phyloP scores from a whole-genome alignment of 164 flowering plant species.

The Saururus chinensis region DNA sequence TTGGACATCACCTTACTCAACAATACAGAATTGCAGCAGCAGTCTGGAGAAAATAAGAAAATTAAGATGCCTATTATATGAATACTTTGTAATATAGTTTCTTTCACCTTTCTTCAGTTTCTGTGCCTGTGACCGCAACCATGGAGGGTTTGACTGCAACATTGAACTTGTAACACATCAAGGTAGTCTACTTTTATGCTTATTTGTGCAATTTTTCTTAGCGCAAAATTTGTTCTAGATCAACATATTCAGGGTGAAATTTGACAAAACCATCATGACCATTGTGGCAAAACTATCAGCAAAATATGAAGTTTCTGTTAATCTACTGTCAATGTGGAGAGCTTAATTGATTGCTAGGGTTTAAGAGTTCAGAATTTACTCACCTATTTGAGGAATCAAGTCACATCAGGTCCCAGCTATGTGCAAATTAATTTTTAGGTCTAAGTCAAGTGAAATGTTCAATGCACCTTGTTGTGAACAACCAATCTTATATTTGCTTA shows the following conservation, averaged over 20 bases:
- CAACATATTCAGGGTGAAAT: neutral
- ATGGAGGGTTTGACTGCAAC: slow-evolving; percentile 96
- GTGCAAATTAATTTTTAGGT: no score
- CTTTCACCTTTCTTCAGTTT: slow-evolving; percentile 36
- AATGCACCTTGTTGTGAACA: no score
- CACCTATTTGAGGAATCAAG: no score
- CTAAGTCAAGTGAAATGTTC: no score
- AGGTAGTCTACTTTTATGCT: slow-evolving; percentile 17
- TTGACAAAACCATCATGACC: neutral
- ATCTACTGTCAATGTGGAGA: no score
- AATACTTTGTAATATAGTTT: neutral
- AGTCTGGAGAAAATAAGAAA: neutral
- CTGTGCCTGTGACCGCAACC: slow-evolving; percentile 73
- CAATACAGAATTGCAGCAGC: neutral
- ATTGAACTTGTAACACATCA: slow-evolving; percentile 51
- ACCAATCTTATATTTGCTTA: no score
- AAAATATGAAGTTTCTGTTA: no score
- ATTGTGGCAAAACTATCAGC: no score
- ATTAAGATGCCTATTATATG: neutral
- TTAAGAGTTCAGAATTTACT: no score
- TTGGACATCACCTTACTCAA: neutral
- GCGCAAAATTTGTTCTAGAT: no score
- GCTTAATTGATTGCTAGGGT: no score
- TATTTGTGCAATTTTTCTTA: neutral
- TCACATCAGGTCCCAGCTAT: no score